Percentiles rank a stretch among this genome's conserved stretches.
Conservation (phyloP, 305 asterid genomes). For the Solanum hybrid region DNA sequence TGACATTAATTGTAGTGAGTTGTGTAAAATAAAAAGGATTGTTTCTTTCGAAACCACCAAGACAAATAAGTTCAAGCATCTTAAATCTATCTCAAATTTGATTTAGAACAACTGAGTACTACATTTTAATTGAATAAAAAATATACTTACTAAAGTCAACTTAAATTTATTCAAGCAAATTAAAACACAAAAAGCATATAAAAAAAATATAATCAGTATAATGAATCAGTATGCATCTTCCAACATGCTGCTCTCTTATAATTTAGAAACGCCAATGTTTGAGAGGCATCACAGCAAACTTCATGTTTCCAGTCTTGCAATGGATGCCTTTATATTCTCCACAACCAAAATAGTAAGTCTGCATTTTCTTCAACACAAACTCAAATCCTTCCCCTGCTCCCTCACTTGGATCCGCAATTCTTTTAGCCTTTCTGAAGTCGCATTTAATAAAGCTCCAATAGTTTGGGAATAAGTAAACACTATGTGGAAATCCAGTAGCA, state of each 20-base stretch:
- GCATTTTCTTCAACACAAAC: constrained; percentile 52
- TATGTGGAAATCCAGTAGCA: constrained; percentile 39
- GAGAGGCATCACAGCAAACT: constrained; percentile 46
- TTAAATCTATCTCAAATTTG: too few species aligned
- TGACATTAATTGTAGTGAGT: background rate
- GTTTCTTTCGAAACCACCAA: too few species aligned
- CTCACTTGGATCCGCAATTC: constrained; percentile 30
- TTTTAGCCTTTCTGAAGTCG: constrained; percentile 40
- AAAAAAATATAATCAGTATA: background rate
- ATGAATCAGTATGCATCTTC: background rate
- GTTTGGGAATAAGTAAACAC: constrained; percentile 45
- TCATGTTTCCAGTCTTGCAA: constrained; percentile 57
- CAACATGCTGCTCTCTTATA: background rate
- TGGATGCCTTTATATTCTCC: constrained; percentile 51
- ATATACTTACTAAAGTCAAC: background rate
- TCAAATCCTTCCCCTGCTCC: constrained; percentile 54
- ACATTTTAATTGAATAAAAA: background rate
- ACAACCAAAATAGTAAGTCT: constrained; percentile 53
- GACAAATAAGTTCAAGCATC: background rate
- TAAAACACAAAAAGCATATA: background rate
- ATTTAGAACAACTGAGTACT: background rate
- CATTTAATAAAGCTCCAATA: constrained; percentile 43
- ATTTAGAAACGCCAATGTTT: background rate
- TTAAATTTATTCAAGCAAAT: background rate
- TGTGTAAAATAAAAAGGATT: background rate